A percentile compares a stretch with the other conserved stretches of the same genome.
phyloP scores from a whole-genome alignment of 2,329 filamentous ascomycete species.

The Penicillium sp. region DNA sequence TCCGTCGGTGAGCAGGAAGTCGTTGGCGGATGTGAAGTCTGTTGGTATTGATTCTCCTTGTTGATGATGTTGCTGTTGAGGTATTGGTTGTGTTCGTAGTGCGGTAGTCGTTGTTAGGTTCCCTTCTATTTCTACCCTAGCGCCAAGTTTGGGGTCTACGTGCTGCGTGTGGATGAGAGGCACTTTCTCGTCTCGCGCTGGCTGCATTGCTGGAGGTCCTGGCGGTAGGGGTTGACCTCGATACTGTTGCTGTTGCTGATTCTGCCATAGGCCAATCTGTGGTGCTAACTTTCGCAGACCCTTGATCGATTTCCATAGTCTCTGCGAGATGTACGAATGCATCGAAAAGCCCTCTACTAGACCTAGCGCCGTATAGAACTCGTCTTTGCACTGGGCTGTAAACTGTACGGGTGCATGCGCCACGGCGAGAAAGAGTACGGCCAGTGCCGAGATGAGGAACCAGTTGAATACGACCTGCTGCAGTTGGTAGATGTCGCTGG shows the following conservation, averaged over 20 bases:
- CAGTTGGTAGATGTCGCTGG: slow-evolving; percentile 57
- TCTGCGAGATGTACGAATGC: slow-evolving; percentile 57
- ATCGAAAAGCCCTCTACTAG: slow-evolving; percentile 59
- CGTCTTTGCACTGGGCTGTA: slow-evolving; percentile 54
- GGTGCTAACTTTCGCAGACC: slow-evolving; percentile 49
- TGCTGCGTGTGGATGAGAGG: too few relatives aligned
- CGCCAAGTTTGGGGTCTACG: too few relatives aligned
- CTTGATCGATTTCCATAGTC: slow-evolving; percentile 60
- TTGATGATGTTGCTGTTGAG: slow-evolving; percentile 42
- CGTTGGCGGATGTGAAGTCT: slow-evolving; percentile 31
- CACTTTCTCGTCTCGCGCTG: too few relatives aligned
- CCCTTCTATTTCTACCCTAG: too few relatives aligned
- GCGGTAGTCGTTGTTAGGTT: neutral
- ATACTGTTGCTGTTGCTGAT: neutral
- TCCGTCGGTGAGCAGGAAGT: slow-evolving; percentile 48
- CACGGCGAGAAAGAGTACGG: slow-evolving; percentile 60
- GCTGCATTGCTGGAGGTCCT: neutral
- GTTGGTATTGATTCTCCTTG: slow-evolving; percentile 51
- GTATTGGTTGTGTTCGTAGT: slow-evolving; percentile 31
- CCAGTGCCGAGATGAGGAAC: slow-evolving; percentile 60
- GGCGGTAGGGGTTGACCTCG: neutral
- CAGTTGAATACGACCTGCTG: slow-evolving; percentile 64
- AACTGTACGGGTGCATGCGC: slow-evolving; percentile 60
- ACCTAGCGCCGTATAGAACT: slow-evolving; percentile 63
- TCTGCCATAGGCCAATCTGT: slow-evolving; percentile 50